A percentile compares a stretch with the other conserved stretches of the same genome.
Conservation (phyloP, 306 rosid species). For the Benincasa hispida region DNA sequence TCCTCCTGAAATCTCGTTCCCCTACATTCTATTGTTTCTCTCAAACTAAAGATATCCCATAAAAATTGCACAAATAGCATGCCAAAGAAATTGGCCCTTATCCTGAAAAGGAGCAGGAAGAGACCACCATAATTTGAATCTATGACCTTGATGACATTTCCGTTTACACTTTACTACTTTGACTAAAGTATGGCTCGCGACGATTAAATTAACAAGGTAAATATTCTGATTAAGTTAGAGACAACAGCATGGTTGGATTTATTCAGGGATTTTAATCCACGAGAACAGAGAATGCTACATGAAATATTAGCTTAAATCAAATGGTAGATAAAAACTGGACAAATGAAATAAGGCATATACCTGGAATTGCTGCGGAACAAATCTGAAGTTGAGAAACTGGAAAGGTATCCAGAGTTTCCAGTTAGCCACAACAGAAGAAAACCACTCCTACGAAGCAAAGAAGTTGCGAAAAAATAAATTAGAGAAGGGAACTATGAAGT, state of each 20-base stretch:
- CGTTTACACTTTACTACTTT: neutral
- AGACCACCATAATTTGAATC: neutral
- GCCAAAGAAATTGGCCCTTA: neutral
- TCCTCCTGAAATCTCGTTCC: neutral
- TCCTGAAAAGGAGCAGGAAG: neutral
- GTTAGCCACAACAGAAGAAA: constrained; percentile 72
- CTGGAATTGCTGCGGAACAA: constrained; percentile 96
- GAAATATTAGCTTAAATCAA: neutral
- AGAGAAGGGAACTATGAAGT: neutral
- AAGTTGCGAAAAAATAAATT: constrained; percentile 1
- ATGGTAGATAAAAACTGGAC: neutral
- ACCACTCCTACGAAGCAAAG: constrained; percentile 65
- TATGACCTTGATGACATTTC: neutral
- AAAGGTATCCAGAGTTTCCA: constrained; percentile 99
- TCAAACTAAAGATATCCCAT: neutral
- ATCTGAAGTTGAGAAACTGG: constrained; percentile 90
- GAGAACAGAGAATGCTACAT: neutral
- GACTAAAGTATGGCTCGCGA: neutral
- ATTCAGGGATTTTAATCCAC: neutral
- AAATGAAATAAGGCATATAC: constrained; percentile 24
- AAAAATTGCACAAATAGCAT: neutral
- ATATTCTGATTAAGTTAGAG: neutral
- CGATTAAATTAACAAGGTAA: neutral
- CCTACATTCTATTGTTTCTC: neutral
- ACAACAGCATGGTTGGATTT: neutral